Percentiles rank a stretch among this genome's conserved stretches.
Evolutionary conservation across 371 early-diverging fungal species (phyloP).

Genomic region (Rhizopus arrhizus): DNA sequence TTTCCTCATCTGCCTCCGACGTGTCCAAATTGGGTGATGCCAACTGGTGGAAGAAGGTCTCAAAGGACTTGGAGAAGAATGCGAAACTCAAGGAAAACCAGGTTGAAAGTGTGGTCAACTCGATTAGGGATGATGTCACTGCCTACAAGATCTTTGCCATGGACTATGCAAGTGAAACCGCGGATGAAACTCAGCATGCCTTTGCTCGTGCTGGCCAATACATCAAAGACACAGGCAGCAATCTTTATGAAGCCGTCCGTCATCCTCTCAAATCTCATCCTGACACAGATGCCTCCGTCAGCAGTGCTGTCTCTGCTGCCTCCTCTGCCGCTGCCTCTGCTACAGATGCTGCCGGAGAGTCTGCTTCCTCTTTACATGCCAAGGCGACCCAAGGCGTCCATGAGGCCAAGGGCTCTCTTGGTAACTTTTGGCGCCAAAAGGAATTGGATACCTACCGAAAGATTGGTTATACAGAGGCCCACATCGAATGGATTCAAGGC

Average conservation of each 20-base stretch:
- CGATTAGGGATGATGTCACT: slow-evolving; percentile 35
- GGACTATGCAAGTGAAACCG: slow-evolving; percentile 40
- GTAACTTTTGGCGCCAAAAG: slow-evolving; percentile 39
- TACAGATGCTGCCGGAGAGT: slow-evolving; percentile 33
- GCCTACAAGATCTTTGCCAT: slow-evolving; percentile 54
- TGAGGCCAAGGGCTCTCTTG: slow-evolving; percentile 34
- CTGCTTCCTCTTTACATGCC: slow-evolving; percentile 24
- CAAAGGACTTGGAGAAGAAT: slow-evolving; percentile 32
- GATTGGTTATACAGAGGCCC: slow-evolving; percentile 50
- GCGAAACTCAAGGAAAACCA: slow-evolving; percentile 40
- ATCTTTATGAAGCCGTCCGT: slow-evolving; percentile 17
- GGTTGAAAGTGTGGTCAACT: slow-evolving; percentile 24
- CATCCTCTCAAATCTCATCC: slow-evolving; percentile 15
- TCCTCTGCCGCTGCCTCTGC: slow-evolving; percentile 25
- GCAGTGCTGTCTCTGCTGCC: slow-evolving; percentile 5
- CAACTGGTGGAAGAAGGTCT: slow-evolving; percentile 40
- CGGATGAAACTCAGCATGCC: slow-evolving; percentile 25
- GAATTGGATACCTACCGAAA: slow-evolving; percentile 37
- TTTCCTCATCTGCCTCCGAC: slow-evolving; percentile 31
- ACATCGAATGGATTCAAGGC: slow-evolving; percentile 45
- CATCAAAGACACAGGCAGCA: slow-evolving; percentile 21
- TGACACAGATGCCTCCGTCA: slow-evolving; percentile 4
- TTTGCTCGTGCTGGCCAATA: slow-evolving; percentile 18
- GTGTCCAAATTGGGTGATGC: slow-evolving; percentile 32
- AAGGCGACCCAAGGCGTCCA: slow-evolving; percentile 26